Base-by-base conservation (phyloP, 2,329 filamentous ascomycete species). In the Annulohypoxylon truncatum region DNA sequence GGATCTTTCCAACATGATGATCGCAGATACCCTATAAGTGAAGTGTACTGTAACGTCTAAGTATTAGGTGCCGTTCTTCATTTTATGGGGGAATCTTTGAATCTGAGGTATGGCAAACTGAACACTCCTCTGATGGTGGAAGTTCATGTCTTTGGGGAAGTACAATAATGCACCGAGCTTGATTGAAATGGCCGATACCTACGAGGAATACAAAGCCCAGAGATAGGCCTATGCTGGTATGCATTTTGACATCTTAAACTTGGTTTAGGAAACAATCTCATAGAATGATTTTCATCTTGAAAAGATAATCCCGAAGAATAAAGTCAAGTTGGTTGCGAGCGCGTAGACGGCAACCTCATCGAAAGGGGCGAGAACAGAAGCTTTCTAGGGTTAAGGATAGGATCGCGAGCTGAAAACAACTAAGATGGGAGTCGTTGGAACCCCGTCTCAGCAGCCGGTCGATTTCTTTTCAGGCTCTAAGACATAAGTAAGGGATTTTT, bases 1-100 rank as follows among this genome's bases (percentile, higher is more conserved):
- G 71, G 71, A 59, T 73, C 71, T 61, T 38, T 69, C 68, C 64
- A 72, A 28, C 71, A 72, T 40, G 48, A 26, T n/a, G 57, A 69
- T 18, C 70, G 69, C 28, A 68, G 22, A 46, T 67, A 65, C 24
- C 52, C 61, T 64, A 69, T 56, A 8, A 73, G 66, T 1, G 48
- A 52, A 47, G 40, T 15, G 26, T 72, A 73, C 71, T 73, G 24
- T 2, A 26, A 26, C 9, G 12, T 18, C 47, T 28, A 44, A 4
- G n/a, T 51, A 26, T 31, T 20, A 35, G 31, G 12, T 48, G 18
- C 46, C 15, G 42, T 68, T 7, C 61, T 55, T 46, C 31, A 1
- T 51, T 46, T 35, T 38, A 9, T 5, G 9, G 28, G 12, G 38
- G 18, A 20, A 15, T 18, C 22, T 18, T 6, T 4, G 24, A 20